phyloP scores from a whole-genome alignment of 2,329 filamentous ascomycete species.

The Fusarium nanum region DNA sequence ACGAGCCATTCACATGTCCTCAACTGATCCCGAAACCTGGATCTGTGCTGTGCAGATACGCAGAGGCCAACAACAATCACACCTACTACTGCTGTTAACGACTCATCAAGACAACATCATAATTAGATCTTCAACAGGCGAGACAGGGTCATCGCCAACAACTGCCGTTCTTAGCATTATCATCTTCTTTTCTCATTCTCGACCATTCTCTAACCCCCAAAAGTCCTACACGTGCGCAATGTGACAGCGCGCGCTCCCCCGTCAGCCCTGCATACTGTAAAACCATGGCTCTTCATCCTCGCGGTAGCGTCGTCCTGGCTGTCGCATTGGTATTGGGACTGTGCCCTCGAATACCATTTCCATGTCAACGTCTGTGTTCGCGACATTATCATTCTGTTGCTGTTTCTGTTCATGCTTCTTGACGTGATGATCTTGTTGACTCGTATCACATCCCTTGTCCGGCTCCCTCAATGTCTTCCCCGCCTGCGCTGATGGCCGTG shows the following conservation, averaged over 20 bases:
- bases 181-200: slow-evolving; percentile 17
- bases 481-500: slow-evolving; percentile 34
- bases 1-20: slow-evolving; percentile 19
- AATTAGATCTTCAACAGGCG: slow-evolving; percentile 8
- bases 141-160: slow-evolving; percentile 22
- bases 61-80: slow-evolving; percentile 30
- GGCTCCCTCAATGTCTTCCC: slow-evolving; percentile 34
- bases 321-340: slow-evolving; percentile 73
- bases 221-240: slow-evolving; percentile 12
- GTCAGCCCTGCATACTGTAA: slow-evolving; percentile 48
- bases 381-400: slow-evolving; percentile 5
- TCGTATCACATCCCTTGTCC: slow-evolving; percentile 37
- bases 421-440: slow-evolving; percentile 19
- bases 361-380: slow-evolving; percentile 24
- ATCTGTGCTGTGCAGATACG: slow-evolving; percentile 11
- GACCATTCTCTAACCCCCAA: slow-evolving; percentile 14
- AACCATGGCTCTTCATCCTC: slow-evolving; percentile 58
- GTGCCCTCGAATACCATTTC: slow-evolving; percentile 60
- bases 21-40: slow-evolving; percentile 18
- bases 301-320: slow-evolving; percentile 65
- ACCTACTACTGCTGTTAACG: not conserved
- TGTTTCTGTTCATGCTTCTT: slow-evolving; percentile 18
- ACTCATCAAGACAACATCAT: not conserved
- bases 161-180: slow-evolving; percentile 27
- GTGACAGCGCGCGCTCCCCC: slow-evolving; percentile 20